phyloP scores from a whole-genome alignment of 805 yeast genomes.

The Barnettozyma wickerhamii region DNA sequence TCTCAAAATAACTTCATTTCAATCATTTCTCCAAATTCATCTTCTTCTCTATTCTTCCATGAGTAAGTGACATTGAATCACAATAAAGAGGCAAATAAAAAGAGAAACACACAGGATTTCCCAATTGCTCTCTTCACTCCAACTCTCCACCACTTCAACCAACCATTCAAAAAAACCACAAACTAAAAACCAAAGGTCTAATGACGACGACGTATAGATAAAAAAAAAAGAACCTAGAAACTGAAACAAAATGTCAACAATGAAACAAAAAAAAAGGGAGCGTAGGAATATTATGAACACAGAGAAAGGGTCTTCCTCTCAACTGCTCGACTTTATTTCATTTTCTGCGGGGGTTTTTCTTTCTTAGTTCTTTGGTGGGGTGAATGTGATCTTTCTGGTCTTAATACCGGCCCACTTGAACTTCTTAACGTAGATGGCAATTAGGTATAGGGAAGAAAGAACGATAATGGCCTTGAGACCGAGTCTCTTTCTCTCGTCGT shows the following conservation, averaged over 20 bases:
- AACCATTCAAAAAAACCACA: conserved; percentile 4
- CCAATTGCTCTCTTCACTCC: neutral
- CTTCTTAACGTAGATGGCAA: conserved; percentile 90
- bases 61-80: conserved; percentile 5
- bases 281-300: conserved; percentile 6
- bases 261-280: neutral
- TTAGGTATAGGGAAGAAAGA: conserved; percentile 70
- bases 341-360: neutral
- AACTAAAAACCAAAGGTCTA: conserved; percentile 5
- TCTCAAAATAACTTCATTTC: conserved; percentile 7
- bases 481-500: conserved; percentile 94
- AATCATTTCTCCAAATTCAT: neutral
- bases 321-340: neutral
- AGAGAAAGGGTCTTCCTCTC: too few species aligned
- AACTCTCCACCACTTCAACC: conserved; percentile 2
- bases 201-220: neutral
- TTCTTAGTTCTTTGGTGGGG: conserved; percentile 75
- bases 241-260: neutral
- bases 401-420: conserved; percentile 97
- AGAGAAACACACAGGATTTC: neutral
- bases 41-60: conserved; percentile 5
- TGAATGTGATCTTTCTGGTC: conserved; percentile 89
- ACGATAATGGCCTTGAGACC: conserved; percentile 91
- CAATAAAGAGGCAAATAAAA: too few species aligned
- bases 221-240: neutral